phyloP scores from a whole-genome alignment of 768 basidiomycete species.

The Trametes punicea region DNA sequence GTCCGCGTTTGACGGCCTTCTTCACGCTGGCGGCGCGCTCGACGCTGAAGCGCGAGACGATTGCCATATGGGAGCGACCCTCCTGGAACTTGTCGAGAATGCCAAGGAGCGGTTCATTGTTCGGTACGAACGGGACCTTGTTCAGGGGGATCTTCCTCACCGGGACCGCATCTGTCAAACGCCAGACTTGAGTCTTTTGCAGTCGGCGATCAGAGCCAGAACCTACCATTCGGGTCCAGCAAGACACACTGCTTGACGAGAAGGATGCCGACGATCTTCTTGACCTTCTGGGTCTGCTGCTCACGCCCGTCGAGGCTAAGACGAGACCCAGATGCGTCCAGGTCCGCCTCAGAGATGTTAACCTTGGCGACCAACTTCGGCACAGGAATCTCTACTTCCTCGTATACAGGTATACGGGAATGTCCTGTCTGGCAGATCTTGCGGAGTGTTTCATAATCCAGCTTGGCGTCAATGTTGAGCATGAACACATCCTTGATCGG shows the following conservation, averaged over 20 bases:
- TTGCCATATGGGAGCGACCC: conserved; percentile 88
- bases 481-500: conserved; percentile 80
- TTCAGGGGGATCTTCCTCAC: conserved; percentile 82
- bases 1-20: conserved; percentile 74
- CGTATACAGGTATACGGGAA: conserved; percentile 81
- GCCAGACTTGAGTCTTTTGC: conserved; percentile 2
- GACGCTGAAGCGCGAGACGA: conserved; percentile 48
- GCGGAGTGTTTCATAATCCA: conserved; percentile 78
- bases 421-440: conserved; percentile 79
- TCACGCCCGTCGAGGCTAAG: conserved; percentile 20
- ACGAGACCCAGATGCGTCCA: conserved; percentile 18
- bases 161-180: conserved; percentile 66
- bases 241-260: conserved; percentile 88
- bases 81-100: conserved; percentile 90
- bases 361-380: conserved; percentile 18
- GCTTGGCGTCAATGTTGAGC: conserved; percentile 78
- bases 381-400: conserved; percentile 69
- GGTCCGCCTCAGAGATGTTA: conserved; percentile 8
- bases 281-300: conserved; percentile 47
- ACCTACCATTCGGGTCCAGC: conserved; percentile 71
- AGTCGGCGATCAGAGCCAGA: conserved; percentile 1
- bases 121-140: conserved; percentile 82
- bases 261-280: conserved; percentile 83
- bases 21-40: conserved; percentile 69
- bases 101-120: conserved; percentile 79